Evolutionary conservation across 108 stramenopile species (phyloP), one percentile per base, ranked within the genome.

Genomic region (Schizochytrium sp.): DNA sequence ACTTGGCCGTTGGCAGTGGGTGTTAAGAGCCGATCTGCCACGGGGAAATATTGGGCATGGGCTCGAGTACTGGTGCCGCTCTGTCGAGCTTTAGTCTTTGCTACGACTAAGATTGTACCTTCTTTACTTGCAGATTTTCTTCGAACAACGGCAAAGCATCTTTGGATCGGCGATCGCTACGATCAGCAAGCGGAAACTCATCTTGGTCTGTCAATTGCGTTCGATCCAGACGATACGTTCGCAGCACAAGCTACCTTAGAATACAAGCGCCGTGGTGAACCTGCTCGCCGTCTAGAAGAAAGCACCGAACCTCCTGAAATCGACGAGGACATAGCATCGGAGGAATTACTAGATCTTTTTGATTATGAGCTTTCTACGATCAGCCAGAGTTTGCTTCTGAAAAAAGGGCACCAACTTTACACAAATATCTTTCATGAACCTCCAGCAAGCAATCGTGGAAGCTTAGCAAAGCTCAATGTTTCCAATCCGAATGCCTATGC

Each of bases 31-130:
- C 47, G 53, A 5, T 47, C 76, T 10, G 8, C 76, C 47, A 0
- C 50, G 50, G 76, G 76, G 50, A 49, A 83, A 53, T 83, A 83
- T 28, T 83, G 76, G 76, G 76, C 76, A 5, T 83, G 76, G 76
- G 45, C 76, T 10, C 5, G 76, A n/a, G 76, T 83, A 5, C 5
- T 83, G 10, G 19, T 40, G 0, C 76, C 76, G 13, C 50, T 55
- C 28, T 47, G 50, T 10, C 5, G 50, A 5, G 76, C 76, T 5
- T 40, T 83, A 17, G 0, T 8, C 5, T 38, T n/a, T 7, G 64
- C 64, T 7, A 44, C 44, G 19, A 3, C 28, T 17, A n/a, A n/a
- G 19, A n/a, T 17, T 60, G 19, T 60, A 17, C 28, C 59, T 1
- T n/a, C 19, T 60, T n/a, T n/a, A 60, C 28, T 60, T 1, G 59